These are phyloP conservation scores for Phaeoacremonium minimum DNA, from an alignment of 2,329 filamentous ascomycete species.

Conservation along the genomic window DNA sequence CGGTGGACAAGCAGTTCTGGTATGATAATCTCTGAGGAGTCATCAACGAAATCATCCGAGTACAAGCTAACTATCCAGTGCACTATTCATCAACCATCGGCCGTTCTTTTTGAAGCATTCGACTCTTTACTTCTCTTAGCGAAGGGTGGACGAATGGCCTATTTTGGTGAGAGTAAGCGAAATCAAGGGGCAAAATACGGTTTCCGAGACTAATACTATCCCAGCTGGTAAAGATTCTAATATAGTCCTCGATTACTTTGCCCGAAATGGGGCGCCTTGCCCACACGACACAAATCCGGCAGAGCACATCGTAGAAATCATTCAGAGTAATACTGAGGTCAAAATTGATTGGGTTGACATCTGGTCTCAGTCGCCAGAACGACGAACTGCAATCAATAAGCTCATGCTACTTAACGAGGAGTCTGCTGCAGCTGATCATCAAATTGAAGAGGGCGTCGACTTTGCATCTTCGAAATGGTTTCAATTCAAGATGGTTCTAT, in stretches of 20 bases:
- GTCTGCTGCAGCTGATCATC: neutral
- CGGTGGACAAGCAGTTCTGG: neutral
- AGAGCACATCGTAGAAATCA: conserved; percentile 10
- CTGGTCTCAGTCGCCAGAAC: conserved; percentile 33
- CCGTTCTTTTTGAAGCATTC: conserved; percentile 60
- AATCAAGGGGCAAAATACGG: too few relatives aligned
- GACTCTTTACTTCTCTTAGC: conserved; percentile 62
- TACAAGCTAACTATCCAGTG: conserved; percentile 55
- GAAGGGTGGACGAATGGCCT: conserved; percentile 61
- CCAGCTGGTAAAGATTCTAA: neutral
- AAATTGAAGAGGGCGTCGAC: neutral
- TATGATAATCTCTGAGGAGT: too few relatives aligned
- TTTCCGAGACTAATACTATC: too few relatives aligned
- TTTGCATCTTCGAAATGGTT: conserved; percentile 64
- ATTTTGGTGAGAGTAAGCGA: conserved; percentile 50
- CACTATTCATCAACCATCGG: conserved; percentile 62
- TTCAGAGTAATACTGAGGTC: conserved; percentile 19
- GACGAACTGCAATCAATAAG: conserved; percentile 1
- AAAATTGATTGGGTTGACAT: conserved; percentile 53
- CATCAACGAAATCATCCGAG: too few relatives aligned
- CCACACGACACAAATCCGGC: neutral
- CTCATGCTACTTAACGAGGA: conserved; percentile 30
- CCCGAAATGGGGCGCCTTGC: neutral
- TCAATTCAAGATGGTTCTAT: conserved; percentile 61
- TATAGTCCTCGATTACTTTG: neutral